Evolutionary conservation across 495 filamentous ascomycete genomes (phyloP).

Genomic region (Penicillium atrosanguineum): DNA sequence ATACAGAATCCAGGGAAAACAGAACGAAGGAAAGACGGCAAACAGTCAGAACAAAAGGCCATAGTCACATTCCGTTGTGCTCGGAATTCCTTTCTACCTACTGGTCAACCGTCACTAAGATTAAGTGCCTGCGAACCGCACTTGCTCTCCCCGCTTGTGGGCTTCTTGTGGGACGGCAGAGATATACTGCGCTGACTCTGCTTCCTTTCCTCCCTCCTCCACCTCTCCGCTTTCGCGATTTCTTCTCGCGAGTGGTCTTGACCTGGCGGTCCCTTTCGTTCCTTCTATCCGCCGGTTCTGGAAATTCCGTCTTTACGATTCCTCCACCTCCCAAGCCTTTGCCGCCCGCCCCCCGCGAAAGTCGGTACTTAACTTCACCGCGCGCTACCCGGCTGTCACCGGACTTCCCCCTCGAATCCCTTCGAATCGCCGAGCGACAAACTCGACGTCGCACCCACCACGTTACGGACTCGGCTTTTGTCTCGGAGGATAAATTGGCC

Average conservation of each 20-base stretch:
- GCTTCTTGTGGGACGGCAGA: slow-evolving; percentile 23
- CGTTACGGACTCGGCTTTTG: slow-evolving; percentile 12
- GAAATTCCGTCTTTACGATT: slow-evolving; percentile 1
- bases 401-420: not conserved
- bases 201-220: slow-evolving; percentile 1
- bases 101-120: not conserved
- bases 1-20: not conserved
- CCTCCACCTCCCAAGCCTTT: not conserved
- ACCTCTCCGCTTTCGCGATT: slow-evolving; percentile 3
- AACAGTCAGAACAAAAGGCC: no score
- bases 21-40: not conserved
- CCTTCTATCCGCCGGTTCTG: not conserved
- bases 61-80: not conserved
- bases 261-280: not conserved
- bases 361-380: not conserved
- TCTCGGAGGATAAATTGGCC: slow-evolving; percentile 28
- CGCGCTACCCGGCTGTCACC: slow-evolving; percentile 2
- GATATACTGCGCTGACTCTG: slow-evolving; percentile 1
- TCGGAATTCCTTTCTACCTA: not conserved
- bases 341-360: not conserved
- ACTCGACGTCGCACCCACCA: slow-evolving; percentile 1
- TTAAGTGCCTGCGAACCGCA: not conserved
- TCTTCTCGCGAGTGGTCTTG: not conserved
- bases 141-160: slow-evolving; percentile 17
- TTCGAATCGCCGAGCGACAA: slow-evolving; percentile 1